Evolutionary conservation across 805 yeast genomes (phyloP).

Genomic region (Wickerhamiella sergipiensis): DNA sequence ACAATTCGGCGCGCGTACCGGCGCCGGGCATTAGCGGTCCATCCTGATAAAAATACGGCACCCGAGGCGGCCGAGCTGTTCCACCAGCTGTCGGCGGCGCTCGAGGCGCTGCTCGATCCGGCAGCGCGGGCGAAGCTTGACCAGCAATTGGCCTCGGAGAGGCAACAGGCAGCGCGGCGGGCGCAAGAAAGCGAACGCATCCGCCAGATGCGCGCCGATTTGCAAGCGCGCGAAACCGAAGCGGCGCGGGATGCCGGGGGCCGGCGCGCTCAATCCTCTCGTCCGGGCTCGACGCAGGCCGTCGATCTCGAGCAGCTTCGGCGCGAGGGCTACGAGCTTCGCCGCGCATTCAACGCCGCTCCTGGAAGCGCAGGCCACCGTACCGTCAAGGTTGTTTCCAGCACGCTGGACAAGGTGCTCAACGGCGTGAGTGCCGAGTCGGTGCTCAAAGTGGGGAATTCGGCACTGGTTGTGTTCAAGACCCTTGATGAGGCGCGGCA

Average conservation of each 20-base stretch:
- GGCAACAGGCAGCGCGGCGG: background rate
- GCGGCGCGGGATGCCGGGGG: background rate
- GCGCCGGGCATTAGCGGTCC: constrained; percentile 77
- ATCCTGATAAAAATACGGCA: constrained; percentile 64
- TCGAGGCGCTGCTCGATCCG: constrained; percentile 17
- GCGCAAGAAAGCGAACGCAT: background rate
- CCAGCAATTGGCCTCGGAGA: background rate
- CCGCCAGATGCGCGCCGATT: background rate
- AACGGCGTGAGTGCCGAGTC: constrained; percentile 1
- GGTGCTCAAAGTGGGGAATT: background rate
- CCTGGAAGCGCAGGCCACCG: background rate
- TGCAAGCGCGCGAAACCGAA: background rate
- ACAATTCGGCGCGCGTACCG: constrained; percentile 86
- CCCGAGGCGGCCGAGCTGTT: constrained; percentile 17
- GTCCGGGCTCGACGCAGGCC: background rate
- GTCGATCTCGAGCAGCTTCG: constrained; percentile 1
- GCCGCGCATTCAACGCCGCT: background rate
- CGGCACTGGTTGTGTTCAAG: constrained; percentile 2
- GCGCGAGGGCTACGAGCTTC: constrained; percentile 2
- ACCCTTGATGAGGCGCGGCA: constrained; percentile 10
- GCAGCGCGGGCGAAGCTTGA: constrained; percentile 16
- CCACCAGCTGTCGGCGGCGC: constrained; percentile 20
- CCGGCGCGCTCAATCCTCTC: background rate
- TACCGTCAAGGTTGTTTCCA: background rate
- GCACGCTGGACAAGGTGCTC: background rate